Conservation (phyloP, 1,284 basidiomycete genomes). For the Chalciporus sp. region DNA sequence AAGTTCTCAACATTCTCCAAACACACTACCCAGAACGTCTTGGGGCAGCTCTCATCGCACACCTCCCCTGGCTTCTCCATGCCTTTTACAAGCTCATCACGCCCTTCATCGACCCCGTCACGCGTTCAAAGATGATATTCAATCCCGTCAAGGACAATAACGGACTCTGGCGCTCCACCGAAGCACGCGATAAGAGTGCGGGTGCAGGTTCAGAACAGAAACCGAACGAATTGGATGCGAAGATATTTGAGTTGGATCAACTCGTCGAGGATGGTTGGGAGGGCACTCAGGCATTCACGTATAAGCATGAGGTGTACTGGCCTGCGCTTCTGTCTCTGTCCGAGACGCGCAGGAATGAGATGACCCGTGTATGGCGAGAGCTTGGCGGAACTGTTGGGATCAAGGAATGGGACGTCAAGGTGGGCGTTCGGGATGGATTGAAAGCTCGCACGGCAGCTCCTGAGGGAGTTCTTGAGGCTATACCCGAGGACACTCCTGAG, state of each 20-base stretch:
- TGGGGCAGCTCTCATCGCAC: conserved; percentile 81
- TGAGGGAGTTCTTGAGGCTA: background rate
- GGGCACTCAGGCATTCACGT: conserved; percentile 63
- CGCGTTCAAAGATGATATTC: conserved; percentile 71
- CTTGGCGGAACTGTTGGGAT: conserved; percentile 67
- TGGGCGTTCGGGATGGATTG: conserved; percentile 21
- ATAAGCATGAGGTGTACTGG: conserved; percentile 78
- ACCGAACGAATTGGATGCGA: conserved; percentile 46
- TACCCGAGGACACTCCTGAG: background rate
- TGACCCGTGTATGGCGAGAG: conserved; percentile 62
- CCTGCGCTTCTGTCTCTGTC: conserved; percentile 59
- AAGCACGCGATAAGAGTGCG: conserved; percentile 21
- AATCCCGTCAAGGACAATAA: conserved; percentile 48
- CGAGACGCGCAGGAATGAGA: conserved; percentile 49
- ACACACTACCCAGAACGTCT: conserved; percentile 93
- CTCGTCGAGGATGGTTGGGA: conserved; percentile 64
- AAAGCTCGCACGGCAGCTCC: background rate
- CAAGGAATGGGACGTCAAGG: conserved; percentile 64
- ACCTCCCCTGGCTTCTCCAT: conserved; percentile 81
- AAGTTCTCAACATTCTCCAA: conserved; percentile 78
- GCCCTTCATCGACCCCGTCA: conserved; percentile 81
- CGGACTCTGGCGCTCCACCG: conserved; percentile 27
- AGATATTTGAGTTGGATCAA: conserved; percentile 58
- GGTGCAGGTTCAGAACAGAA: background rate
- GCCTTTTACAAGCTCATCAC: conserved; percentile 84